These are phyloP conservation scores for Backusella tuberculispora DNA, from an alignment of 192 early-diverging fungal species.

Conservation along the genomic window DNA sequence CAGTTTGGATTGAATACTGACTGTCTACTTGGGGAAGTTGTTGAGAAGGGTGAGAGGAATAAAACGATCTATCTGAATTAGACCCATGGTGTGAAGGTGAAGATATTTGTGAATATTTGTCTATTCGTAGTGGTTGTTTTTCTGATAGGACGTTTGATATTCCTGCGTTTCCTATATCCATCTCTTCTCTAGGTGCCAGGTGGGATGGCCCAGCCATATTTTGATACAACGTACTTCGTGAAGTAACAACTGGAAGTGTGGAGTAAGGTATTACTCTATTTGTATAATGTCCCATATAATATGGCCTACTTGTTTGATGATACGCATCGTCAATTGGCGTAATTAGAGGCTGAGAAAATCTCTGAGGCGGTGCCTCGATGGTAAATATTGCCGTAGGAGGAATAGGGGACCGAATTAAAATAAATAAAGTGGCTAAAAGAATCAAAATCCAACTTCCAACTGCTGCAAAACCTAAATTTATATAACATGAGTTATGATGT, in stretches of 20 bases:
- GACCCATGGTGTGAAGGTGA: neutral
- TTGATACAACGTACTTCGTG: neutral
- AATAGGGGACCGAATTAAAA: slow-evolving; percentile 22
- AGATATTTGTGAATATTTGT: neutral
- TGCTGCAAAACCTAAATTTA: slow-evolving; percentile 12
- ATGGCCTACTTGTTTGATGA: neutral
- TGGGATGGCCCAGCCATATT: neutral
- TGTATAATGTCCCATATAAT: slow-evolving; percentile 19
- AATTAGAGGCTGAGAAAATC: slow-evolving; percentile 11
- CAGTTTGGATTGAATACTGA: slow-evolving; percentile 2
- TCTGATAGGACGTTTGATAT: neutral
- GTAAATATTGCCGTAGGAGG: slow-evolving; percentile 21
- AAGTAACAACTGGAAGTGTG: neutral
- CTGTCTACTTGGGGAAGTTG: slow-evolving; percentile 13
- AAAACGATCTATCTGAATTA: neutral
- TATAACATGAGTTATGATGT: neutral
- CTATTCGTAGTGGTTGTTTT: neutral
- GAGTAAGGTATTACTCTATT: neutral
- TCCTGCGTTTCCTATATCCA: neutral
- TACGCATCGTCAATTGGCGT: neutral
- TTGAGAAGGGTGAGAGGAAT: neutral
- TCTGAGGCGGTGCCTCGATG: slow-evolving; percentile 18
- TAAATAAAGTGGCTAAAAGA: slow-evolving; percentile 19
- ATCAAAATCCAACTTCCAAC: slow-evolving; percentile 16
- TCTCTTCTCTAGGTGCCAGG: neutral